A percentile compares a stretch with the other conserved stretches of the same genome.
phyloP scores from a whole-genome alignment of 306 rosid species.

The Cicer judaicum region DNA sequence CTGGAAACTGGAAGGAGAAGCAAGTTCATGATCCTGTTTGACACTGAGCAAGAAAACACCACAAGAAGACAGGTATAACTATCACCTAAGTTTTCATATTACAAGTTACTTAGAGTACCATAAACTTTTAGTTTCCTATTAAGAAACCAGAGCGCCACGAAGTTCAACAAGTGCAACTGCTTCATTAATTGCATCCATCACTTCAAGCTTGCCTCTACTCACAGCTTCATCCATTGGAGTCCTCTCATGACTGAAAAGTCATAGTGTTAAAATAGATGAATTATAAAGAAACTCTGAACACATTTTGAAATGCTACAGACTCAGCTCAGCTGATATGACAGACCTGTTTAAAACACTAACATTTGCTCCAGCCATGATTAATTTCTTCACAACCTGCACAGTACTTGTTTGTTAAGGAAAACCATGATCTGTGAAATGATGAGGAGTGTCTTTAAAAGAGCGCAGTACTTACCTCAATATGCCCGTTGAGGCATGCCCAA shows the following conservation, averaged over 20 bases:
- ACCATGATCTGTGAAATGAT: too few species aligned
- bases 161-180: conserved; percentile 78
- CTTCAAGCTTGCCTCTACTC: conserved; percentile 66
- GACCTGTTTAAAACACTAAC: conserved; percentile 63
- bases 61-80: background rate
- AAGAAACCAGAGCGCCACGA: conserved; percentile 54
- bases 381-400: conserved; percentile 62
- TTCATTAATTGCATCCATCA: conserved; percentile 77
- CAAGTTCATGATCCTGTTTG: background rate
- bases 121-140: conserved; percentile 23
- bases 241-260: conserved; percentile 60
- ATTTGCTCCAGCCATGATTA: conserved; percentile 83
- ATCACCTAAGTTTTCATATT: background rate
- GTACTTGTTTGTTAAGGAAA: too few species aligned
- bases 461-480: conserved; percentile 55
- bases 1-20: background rate
- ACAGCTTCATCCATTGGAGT: conserved; percentile 93
- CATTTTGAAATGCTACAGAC: too few species aligned
- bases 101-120: background rate
- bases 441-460: too few species aligned
- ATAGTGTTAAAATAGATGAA: too few species aligned
- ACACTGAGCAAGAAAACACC: background rate
- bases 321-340: too few species aligned
- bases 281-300: too few species aligned
- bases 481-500: conserved; percentile 99